Base-by-base conservation (phyloP, 305 asterid genomes). In the Fraxinus albicans region DNA sequence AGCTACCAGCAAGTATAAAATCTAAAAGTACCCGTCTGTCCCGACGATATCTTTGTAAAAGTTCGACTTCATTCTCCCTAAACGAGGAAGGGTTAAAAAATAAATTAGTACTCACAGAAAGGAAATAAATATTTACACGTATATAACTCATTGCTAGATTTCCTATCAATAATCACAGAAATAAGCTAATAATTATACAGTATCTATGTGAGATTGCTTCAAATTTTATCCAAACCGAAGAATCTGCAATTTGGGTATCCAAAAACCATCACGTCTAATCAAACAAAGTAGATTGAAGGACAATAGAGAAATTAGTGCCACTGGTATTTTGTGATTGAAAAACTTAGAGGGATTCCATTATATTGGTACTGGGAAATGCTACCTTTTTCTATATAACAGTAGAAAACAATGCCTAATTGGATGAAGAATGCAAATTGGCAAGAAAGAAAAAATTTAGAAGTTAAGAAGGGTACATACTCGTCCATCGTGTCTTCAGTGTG, bases 31-130 rank as follows among this genome's bases (percentile, higher is more conserved):
- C 90, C 12, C 97, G 91, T 83, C 99, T 90, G 83, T 96, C 99
- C 76, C 98, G 90, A 63, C 99, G 92, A 80, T 89, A 96, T 76
- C 98, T 90, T 88, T 96, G 99, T 89, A 95, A 83, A 36, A 93
- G 91, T 79, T 93, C 97, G 5, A 90, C 86, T 73, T 89, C 93
- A 76, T 88, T 91, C 86, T 92, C 98, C 94, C 99, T 96, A 82
- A 15, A 83, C 65, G 73, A n/a, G 84, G 44, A 47, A 73, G 63
- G 47, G 78, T 72, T 74, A 77, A 83, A 50, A 82, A 80, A 78
- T 84, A 15, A 69, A 40, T 65, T 44, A 76, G 82, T 81, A 77
- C 81, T 76, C 58, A 78, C 23, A 27, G 74, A 77, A 77, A 77
- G 44, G 35, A 70, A 72, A 15, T 7, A 72, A 34, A 12, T 72